Conservation (phyloP, 352 stramenopile genomes). For the Phytophthora europaea region DNA sequence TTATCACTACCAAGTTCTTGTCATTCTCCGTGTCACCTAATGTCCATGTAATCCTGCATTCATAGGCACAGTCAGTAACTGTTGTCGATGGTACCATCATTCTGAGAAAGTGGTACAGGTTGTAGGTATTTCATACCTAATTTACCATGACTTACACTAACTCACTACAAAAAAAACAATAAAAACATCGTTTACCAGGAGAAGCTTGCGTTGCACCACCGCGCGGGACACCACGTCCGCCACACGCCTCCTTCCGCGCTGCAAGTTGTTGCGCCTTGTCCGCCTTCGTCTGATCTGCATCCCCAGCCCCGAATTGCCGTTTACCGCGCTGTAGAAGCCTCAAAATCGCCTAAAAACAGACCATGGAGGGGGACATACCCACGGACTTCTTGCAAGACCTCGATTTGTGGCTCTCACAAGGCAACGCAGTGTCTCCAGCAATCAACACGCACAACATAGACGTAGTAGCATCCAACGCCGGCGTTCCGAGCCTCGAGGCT, state of each 20-base stretch:
- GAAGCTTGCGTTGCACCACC: too few species aligned
- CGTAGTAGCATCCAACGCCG: neutral
- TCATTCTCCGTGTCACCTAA: too few species aligned
- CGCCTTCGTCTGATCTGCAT: slow-evolving; percentile 6
- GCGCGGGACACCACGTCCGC: neutral
- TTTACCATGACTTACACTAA: too few species aligned
- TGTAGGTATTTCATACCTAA: too few species aligned
- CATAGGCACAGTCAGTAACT: too few species aligned
- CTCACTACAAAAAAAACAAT: too few species aligned
- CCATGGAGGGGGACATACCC: slow-evolving; percentile 34
- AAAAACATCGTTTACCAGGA: too few species aligned
- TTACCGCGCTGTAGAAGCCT: neutral
- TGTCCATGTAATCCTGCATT: too few species aligned
- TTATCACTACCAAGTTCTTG: too few species aligned
- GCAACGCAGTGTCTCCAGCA: slow-evolving; percentile 1
- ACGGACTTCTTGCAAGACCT: slow-evolving; percentile 45
- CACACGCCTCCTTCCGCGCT: neutral
- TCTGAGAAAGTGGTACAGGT: too few species aligned
- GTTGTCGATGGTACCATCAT: too few species aligned
- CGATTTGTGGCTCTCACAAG: slow-evolving; percentile 38
- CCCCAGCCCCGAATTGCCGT: neutral
- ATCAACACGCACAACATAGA: slow-evolving; percentile 1
- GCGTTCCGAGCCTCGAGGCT: slow-evolving; percentile 8
- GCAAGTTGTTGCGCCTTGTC: slow-evolving; percentile 6
- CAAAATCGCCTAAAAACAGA: slow-evolving; percentile 8